phyloP scores from a whole-genome alignment of 768 basidiomycete genomes.

The Mrakia frigida region DNA sequence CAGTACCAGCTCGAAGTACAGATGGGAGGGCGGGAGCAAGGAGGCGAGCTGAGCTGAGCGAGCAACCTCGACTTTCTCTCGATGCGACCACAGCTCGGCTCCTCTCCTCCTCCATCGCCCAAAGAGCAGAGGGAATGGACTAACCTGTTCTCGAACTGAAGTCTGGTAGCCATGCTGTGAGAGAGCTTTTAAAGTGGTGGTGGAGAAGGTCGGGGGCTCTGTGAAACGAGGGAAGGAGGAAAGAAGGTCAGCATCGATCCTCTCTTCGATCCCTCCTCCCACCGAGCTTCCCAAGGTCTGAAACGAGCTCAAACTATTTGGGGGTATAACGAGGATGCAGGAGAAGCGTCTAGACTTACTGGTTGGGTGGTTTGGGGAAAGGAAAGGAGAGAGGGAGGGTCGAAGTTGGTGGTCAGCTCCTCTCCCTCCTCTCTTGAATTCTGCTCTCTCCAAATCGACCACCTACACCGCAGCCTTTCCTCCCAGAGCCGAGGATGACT shows the following conservation, averaged over 20 bases:
- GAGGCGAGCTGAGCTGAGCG: neutral
- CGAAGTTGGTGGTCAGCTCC: too few species aligned
- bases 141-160: conserved; percentile 21
- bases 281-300: too few species aligned
- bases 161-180: conserved; percentile 11
- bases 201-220: neutral
- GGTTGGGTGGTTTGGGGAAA: too few species aligned
- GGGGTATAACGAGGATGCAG: too few species aligned
- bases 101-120: neutral
- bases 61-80: conserved; percentile 2
- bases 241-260: neutral
- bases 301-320: too few species aligned
- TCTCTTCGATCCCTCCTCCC: too few species aligned
- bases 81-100: neutral
- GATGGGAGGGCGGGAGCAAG: neutral
- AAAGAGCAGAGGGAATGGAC: neutral
- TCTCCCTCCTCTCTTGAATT: too few species aligned
- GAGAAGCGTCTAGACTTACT: too few species aligned
- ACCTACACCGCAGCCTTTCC: too few species aligned
- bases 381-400: too few species aligned
- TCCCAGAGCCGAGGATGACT: too few species aligned
- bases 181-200: neutral
- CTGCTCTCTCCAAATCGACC: too few species aligned
- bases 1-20: neutral
- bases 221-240: neutral